These are phyloP conservation scores for Globisporangium rhizosaccharum DNA, from an alignment of 352 stramenopile genomes.

Conservation along the genomic window DNA sequence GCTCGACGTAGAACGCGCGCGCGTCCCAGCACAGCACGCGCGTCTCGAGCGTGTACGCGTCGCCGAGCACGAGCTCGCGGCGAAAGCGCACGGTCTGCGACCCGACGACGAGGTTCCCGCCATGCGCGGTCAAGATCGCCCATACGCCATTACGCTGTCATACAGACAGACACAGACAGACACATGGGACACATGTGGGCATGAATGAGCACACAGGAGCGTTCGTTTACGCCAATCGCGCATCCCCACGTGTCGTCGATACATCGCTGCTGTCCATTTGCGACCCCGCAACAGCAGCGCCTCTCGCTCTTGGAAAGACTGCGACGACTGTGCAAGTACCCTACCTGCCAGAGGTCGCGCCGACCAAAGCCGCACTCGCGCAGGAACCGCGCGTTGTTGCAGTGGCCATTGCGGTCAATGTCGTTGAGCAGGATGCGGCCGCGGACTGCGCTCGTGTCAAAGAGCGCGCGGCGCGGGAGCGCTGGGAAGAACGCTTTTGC, in stretches of 20 bases:
- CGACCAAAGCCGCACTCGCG: constrained; percentile 81
- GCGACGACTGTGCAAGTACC: not conserved
- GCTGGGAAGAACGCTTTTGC: constrained; percentile 12
- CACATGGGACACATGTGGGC: not conserved
- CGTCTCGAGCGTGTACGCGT: constrained; percentile 68
- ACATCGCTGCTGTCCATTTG: too few relatives aligned
- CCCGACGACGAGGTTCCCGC: constrained; percentile 78
- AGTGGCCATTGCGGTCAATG: constrained; percentile 84
- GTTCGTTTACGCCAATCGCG: not conserved
- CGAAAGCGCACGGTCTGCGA: constrained; percentile 80
- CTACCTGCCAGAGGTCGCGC: constrained; percentile 76
- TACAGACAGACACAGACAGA: constrained; percentile 8
- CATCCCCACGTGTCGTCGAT: not conserved
- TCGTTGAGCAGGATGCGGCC: constrained; percentile 52
- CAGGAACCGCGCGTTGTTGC: constrained; percentile 81
- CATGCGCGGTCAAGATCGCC: constrained; percentile 37
- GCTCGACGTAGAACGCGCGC: constrained; percentile 82
- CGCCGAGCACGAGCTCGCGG: constrained; percentile 65
- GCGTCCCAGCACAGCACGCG: constrained; percentile 76
- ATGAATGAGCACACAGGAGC: not conserved
- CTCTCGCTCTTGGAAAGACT: too few relatives aligned
- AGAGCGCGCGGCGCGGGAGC: constrained; percentile 34
- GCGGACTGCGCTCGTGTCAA: constrained; percentile 39
- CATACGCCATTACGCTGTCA: constrained; percentile 69
- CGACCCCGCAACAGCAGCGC: not conserved